phyloP scores from a whole-genome alignment of 1,284 basidiomycete species.

The Ustilago nuda region DNA sequence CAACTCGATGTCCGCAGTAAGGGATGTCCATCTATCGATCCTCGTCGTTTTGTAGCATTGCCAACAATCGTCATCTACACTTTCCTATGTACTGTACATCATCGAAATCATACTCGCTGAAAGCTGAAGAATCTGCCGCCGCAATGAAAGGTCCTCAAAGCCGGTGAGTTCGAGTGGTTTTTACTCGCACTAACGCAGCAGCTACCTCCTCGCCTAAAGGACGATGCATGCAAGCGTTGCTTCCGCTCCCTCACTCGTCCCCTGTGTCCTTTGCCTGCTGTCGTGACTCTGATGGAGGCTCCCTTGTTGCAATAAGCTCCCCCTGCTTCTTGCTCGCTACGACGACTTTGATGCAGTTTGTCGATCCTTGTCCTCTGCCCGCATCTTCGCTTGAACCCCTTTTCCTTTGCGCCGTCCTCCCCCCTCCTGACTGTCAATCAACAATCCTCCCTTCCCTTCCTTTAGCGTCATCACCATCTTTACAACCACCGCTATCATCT shows the following conservation, averaged over 20 bases:
- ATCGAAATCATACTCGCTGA: neutral
- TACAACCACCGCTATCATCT: conserved; percentile 18
- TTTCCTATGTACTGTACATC: neutral
- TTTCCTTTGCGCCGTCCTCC: neutral
- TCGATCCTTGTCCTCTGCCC: conserved; percentile 19
- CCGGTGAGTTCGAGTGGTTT: neutral
- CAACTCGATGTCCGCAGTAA: neutral
- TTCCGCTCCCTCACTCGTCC: neutral
- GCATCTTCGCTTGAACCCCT: too few relatives aligned
- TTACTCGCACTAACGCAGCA: conserved; percentile 13
- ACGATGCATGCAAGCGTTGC: conserved; percentile 33
- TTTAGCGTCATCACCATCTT: conserved; percentile 16
- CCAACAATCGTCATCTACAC: conserved; percentile 9
- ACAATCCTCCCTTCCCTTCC: neutral
- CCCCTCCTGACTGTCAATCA: neutral
- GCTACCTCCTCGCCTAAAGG: conserved; percentile 26
- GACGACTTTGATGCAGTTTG: conserved; percentile 21
- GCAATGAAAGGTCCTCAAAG: neutral
- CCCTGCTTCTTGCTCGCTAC: neutral
- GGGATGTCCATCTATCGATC: conserved; percentile 18
- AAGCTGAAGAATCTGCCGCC: neutral
- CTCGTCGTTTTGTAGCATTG: conserved; percentile 24
- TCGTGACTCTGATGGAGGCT: neutral
- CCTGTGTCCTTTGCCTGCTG: neutral
- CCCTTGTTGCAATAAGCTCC: neutral